phyloP scores from a whole-genome alignment of 345 rosid species.

The Syzygium grande region DNA sequence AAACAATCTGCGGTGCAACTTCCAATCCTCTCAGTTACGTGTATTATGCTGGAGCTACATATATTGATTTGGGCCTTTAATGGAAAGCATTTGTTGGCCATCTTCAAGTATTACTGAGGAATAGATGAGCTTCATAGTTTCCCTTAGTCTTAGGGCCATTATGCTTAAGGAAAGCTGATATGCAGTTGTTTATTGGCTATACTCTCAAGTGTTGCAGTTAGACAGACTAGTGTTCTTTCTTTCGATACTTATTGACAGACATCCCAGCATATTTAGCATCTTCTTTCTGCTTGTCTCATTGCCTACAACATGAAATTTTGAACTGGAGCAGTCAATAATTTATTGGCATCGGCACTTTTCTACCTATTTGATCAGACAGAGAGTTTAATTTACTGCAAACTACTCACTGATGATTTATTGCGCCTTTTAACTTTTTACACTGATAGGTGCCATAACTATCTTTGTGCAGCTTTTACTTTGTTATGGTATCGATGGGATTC shows the following conservation, averaged over 20 bases:
- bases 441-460: background rate
- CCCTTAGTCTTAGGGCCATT: background rate
- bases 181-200: background rate
- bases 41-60: background rate
- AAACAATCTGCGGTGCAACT: background rate
- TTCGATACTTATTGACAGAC: background rate
- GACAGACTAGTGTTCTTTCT: background rate
- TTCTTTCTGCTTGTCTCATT: background rate
- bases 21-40: background rate
- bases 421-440: background rate
- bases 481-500: conserved; percentile 54
- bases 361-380: background rate
- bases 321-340: background rate
- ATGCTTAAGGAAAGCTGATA: background rate
- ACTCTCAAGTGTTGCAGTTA: background rate
- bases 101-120: background rate
- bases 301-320: background rate
- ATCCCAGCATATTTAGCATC: background rate
- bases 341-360: background rate
- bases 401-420: background rate
- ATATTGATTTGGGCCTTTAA: background rate
- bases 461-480: conserved; percentile 57
- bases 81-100: background rate
- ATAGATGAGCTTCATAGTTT: background rate
- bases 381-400: background rate